These are phyloP conservation scores for Simplicillium aogashimaense DNA, from an alignment of 2,329 filamentous ascomycete genomes.

Conservation along the genomic window DNA sequence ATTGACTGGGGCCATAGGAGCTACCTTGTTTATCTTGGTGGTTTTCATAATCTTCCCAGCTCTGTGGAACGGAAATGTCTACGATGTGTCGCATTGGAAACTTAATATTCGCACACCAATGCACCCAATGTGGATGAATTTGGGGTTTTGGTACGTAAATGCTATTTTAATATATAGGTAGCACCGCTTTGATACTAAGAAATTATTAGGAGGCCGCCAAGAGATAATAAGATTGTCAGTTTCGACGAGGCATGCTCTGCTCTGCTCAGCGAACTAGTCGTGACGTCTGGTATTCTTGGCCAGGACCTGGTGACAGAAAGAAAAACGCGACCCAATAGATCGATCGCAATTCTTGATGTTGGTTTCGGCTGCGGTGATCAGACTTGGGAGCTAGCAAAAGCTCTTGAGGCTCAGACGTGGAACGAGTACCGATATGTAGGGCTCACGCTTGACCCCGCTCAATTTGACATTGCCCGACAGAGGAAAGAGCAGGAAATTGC, in stretches of 20 bases:
- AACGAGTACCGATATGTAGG: constrained; percentile 36
- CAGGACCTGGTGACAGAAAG: constrained; percentile 3
- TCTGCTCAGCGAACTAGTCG: constrained; percentile 33
- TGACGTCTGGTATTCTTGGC: constrained; percentile 31
- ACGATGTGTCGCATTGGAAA: constrained; percentile 45
- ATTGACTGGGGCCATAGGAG: constrained; percentile 1
- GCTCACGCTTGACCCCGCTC: constrained; percentile 37
- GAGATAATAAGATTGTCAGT: constrained; percentile 19
- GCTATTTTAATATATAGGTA: neutral
- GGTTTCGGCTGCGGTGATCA: constrained; percentile 53
- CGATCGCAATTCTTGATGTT: constrained; percentile 36
- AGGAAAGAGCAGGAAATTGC: constrained; percentile 15
- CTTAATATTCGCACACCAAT: constrained; percentile 38
- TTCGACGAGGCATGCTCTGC: constrained; percentile 37
- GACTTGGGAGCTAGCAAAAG: constrained; percentile 31
- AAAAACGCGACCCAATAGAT: constrained; percentile 3
- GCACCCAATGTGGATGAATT: constrained; percentile 52
- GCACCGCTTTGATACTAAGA: neutral
- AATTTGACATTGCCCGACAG: constrained; percentile 28
- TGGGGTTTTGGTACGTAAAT: constrained; percentile 45
- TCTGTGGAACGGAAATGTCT: constrained; percentile 22
- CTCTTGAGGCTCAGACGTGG: constrained; percentile 12
- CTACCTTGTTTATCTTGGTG: constrained; percentile 23
- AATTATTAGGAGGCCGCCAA: constrained; percentile 16
- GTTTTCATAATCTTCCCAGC: constrained; percentile 9